phyloP scores from a whole-genome alignment of 768 basidiomycete genomes.

The Boletus rubroflammeus region DNA sequence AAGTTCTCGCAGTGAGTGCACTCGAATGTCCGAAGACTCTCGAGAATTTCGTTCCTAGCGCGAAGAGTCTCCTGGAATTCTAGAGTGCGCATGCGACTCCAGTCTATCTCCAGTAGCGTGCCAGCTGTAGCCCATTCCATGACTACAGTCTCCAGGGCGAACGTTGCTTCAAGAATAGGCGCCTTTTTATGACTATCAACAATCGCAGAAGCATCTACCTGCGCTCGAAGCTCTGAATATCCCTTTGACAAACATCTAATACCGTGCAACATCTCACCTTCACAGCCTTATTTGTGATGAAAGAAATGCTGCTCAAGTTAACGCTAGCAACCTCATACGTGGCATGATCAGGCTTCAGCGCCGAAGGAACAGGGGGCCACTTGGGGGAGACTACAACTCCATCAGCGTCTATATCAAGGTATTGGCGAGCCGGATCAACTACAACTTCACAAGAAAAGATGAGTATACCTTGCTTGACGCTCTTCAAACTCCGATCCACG shows the following conservation, averaged over 20 bases:
- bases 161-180: conserved; percentile 54
- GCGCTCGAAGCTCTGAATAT: conserved; percentile 2
- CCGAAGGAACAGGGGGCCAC: conserved; percentile 66
- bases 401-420: conserved; percentile 48
- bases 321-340: conserved; percentile 68
- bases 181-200: conserved; percentile 62
- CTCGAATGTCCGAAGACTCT: conserved; percentile 38
- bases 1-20: conserved; percentile 70
- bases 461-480: conserved; percentile 46
- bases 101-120: conserved; percentile 73
- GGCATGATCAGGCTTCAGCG: conserved; percentile 45
- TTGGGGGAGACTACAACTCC: conserved; percentile 58
- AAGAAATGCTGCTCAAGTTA: conserved; percentile 65
- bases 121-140: conserved; percentile 52
- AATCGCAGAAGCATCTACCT: conserved; percentile 73
- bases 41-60: conserved; percentile 47
- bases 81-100: conserved; percentile 76
- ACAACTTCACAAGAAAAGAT: background rate
- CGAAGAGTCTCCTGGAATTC: conserved; percentile 88
- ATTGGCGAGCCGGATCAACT: background rate
- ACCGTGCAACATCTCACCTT: conserved; percentile 69
- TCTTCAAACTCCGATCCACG: conserved; percentile 61
- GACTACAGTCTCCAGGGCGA: conserved; percentile 46
- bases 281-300: conserved; percentile 65
- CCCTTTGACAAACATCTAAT: background rate